Conservation (phyloP, 208 protist species). For the Leishmania tarentolae region DNA sequence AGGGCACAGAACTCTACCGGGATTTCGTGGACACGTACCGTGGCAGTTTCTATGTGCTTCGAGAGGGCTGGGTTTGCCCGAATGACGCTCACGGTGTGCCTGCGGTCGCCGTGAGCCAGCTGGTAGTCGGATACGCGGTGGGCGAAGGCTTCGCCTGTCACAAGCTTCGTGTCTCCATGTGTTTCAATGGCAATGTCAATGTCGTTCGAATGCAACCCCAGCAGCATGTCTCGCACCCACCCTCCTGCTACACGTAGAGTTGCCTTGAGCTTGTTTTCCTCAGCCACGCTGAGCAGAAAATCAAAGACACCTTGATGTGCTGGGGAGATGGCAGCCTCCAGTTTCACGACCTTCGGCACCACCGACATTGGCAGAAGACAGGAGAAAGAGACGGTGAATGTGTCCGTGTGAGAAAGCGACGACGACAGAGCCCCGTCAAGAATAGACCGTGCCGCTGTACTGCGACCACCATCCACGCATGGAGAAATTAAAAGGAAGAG, state of each 20-base stretch:
- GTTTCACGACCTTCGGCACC: conserved; percentile 34
- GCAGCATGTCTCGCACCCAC: conserved; percentile 97
- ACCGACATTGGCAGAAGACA: neutral
- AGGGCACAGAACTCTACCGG: conserved; percentile 98
- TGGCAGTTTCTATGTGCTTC: conserved; percentile 99
- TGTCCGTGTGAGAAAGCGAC: neutral
- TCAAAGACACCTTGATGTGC: conserved; percentile 85
- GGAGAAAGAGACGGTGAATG: neutral
- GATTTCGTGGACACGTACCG: conserved; percentile 86
- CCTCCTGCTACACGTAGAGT: conserved; percentile 95
- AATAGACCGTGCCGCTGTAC: neutral
- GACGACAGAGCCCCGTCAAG: neutral
- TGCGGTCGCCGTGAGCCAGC: conserved; percentile 32
- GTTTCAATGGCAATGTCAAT: conserved; percentile 98
- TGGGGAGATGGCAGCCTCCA: conserved; percentile 55
- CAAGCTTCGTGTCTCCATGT: conserved; percentile 6
- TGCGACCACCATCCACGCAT: neutral
- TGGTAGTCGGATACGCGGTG: conserved; percentile 80
- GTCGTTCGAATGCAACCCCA: conserved; percentile 93
- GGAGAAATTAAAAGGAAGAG: neutral
- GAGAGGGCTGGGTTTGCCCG: conserved; percentile 96
- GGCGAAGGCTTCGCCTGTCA: conserved; percentile 93
- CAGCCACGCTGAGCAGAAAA: conserved; percentile 78
- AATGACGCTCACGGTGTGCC: conserved; percentile 93
- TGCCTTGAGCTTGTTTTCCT: conserved; percentile 49